phyloP scores from a whole-genome alignment of 192 early-diverging fungal species.

The Podila epigama region DNA sequence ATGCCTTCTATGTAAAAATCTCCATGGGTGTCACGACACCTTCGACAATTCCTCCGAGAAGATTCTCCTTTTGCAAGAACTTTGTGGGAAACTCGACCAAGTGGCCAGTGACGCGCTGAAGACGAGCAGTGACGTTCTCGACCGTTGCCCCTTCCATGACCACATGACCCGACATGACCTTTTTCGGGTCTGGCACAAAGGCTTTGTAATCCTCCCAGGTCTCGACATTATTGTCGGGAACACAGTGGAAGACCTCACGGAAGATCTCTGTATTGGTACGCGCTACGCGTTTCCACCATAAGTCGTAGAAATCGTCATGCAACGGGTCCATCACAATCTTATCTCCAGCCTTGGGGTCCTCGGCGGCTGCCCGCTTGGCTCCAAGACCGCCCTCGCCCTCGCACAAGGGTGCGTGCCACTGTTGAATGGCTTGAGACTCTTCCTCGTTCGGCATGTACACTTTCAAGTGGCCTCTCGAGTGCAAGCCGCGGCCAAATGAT shows the following conservation, averaged over 20 bases:
- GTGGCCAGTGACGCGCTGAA: conserved; percentile 58
- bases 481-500: background rate
- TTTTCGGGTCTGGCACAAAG: conserved; percentile 55
- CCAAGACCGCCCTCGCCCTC: background rate
- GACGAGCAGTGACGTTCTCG: conserved; percentile 40
- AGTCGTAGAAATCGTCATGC: conserved; percentile 61
- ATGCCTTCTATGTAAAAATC: conserved; percentile 56
- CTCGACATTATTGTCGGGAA: conserved; percentile 78
- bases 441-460: conserved; percentile 34
- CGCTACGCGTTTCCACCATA: conserved; percentile 71
- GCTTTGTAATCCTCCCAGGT: conserved; percentile 60
- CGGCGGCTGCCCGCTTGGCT: conserved; percentile 31
- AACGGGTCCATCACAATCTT: conserved; percentile 71
- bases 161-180: conserved; percentile 58
- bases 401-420: conserved; percentile 21
- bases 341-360: conserved; percentile 49
- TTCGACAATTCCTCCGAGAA: conserved; percentile 53
- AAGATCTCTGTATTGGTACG: conserved; percentile 72
- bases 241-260: conserved; percentile 84
- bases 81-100: conserved; percentile 60
- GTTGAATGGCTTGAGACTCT: conserved; percentile 22
- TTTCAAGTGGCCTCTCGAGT: conserved; percentile 11
- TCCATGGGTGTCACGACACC: conserved; percentile 59
- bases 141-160: conserved; percentile 53
- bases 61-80: conserved; percentile 61